A percentile compares a stretch with the other conserved stretches of the same genome.
phyloP scores from a whole-genome alignment of 805 yeast species.

The Myxozyma udenii region DNA sequence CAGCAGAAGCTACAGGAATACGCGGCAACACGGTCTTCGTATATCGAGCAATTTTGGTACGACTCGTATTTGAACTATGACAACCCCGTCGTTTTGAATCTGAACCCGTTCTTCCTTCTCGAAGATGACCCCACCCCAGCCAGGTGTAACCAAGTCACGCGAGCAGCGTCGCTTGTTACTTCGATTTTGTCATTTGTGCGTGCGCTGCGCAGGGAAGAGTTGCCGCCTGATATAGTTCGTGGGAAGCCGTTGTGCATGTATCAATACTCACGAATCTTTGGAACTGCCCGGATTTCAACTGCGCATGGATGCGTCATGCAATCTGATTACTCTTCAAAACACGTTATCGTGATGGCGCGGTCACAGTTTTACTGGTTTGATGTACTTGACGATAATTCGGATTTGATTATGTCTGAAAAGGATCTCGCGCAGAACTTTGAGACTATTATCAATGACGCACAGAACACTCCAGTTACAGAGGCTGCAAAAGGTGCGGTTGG shows the following conservation, averaged over 20 bases:
- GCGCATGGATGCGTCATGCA: slow-evolving; percentile 81
- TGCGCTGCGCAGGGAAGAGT: slow-evolving; percentile 70
- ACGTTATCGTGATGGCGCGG: slow-evolving; percentile 74
- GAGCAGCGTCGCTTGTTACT: slow-evolving; percentile 76
- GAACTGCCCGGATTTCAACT: slow-evolving; percentile 83
- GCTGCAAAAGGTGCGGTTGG: slow-evolving; percentile 79
- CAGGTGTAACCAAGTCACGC: slow-evolving; percentile 58
- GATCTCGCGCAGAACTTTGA: slow-evolving; percentile 73
- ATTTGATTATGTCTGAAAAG: slow-evolving; percentile 67
- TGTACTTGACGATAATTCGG: slow-evolving; percentile 70
- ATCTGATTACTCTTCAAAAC: slow-evolving; percentile 69
- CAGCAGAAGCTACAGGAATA: slow-evolving; percentile 65
- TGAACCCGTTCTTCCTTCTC: slow-evolving; percentile 83
- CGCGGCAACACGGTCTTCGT: slow-evolving; percentile 63
- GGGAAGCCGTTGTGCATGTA: slow-evolving; percentile 82
- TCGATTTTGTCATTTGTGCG: slow-evolving; percentile 76
- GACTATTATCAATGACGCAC: slow-evolving; percentile 73
- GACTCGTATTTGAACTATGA: slow-evolving; percentile 86
- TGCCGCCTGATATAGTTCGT: slow-evolving; percentile 66
- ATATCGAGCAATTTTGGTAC: slow-evolving; percentile 92
- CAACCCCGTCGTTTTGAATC: slow-evolving; percentile 75
- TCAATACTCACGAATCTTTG: slow-evolving; percentile 82
- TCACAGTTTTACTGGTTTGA: slow-evolving; percentile 96
- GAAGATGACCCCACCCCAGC: slow-evolving; percentile 86
- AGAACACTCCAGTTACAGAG: slow-evolving; percentile 49